A percentile compares a stretch with the other conserved stretches of the same genome.
Conservation (phyloP, 78 protist species). For the Anaeramoeba flamelloides region DNA sequence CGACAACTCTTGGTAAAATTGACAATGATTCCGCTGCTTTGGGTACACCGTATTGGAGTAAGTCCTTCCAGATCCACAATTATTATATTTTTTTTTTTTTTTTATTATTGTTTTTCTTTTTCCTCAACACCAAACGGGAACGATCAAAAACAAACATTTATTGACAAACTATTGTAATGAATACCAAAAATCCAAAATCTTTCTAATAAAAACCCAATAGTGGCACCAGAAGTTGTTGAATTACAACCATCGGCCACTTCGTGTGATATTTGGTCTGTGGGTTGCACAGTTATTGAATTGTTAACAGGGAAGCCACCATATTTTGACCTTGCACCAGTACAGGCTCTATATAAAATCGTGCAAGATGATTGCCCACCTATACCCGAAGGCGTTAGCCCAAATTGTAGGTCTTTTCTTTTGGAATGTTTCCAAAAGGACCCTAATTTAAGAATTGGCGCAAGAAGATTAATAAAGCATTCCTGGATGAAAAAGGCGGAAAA, state of each 20-base stretch:
- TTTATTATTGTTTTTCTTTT: too few relatives aligned
- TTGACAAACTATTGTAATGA: too few relatives aligned
- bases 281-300: conserved; percentile 84
- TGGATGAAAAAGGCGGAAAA: too few relatives aligned
- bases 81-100: too few relatives aligned
- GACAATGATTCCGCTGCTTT: conserved; percentile 56
- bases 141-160: too few relatives aligned
- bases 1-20: conserved; percentile 47
- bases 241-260: conserved; percentile 50
- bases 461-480: conserved; percentile 47
- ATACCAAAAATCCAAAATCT: too few relatives aligned
- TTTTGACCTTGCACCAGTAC: conserved; percentile 74
- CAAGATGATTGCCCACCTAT: conserved; percentile 83
- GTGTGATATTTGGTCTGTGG: conserved; percentile 88
- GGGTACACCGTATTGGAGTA: conserved; percentile 91
- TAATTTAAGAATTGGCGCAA: conserved; percentile 50
- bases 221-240: conserved; percentile 90
- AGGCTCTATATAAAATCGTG: conserved; percentile 84
- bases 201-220: too few relatives aligned
- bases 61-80: too few relatives aligned
- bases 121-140: too few relatives aligned
- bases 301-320: conserved; percentile 86
- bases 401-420: conserved; percentile 54
- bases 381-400: conserved; percentile 64
- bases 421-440: conserved; percentile 73